A percentile compares a stretch with the other conserved stretches of the same genome.
phyloP scores from a whole-genome alignment of 257 asterid genomes.

The Ligustrum vulgare region DNA sequence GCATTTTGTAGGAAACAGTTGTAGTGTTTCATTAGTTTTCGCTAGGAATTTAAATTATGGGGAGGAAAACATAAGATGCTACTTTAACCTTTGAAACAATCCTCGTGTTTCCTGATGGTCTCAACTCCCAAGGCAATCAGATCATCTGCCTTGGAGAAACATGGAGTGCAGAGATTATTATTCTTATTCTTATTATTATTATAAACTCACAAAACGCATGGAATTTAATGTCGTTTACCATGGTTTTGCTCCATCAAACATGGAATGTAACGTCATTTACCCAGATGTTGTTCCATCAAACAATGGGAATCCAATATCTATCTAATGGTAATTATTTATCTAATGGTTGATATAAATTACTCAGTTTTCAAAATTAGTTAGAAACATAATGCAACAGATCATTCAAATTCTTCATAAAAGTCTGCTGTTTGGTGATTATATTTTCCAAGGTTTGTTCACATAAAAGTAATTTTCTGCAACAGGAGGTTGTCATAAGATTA shows the following conservation, averaged over 20 bases:
- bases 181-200: no score
- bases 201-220: no score
- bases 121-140: neutral
- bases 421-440: no score
- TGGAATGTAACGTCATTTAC: no score
- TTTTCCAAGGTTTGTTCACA: neutral
- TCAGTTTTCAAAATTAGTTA: no score
- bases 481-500: neutral
- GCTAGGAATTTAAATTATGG: neutral
- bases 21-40: neutral
- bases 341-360: no score
- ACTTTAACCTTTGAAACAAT: neutral
- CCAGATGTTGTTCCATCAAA: neutral
- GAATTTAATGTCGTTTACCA: no score
- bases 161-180: neutral
- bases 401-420: no score
- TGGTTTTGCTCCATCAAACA: no score
- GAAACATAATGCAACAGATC: no score
- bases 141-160: neutral
- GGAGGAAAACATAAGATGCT: neutral
- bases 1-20: neutral
- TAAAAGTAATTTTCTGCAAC: neutral
- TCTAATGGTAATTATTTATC: neutral
- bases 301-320: neutral
- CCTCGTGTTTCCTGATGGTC: neutral